phyloP scores from a whole-genome alignment of 768 basidiomycete species.

The Pleurotus tuoliensis region DNA sequence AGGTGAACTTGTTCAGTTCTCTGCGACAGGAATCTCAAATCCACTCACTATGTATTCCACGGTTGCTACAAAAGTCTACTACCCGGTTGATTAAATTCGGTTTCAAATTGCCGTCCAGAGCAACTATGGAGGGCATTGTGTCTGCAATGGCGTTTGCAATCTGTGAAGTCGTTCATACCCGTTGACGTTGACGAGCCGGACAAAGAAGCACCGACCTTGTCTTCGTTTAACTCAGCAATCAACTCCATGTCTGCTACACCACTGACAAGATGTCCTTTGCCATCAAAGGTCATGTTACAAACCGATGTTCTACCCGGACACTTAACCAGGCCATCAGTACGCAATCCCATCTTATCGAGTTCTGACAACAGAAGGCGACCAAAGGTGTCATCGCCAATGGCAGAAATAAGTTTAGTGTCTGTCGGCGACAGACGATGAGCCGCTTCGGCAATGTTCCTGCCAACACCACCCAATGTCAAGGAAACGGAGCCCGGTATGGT shows the following conservation, averaged over 20 bases:
- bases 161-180: conserved; percentile 28
- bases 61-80: conserved; percentile 44
- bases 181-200: neutral
- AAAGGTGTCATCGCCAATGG: conserved; percentile 74
- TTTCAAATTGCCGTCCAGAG: conserved; percentile 74
- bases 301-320: conserved; percentile 58
- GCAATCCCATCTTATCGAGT: conserved; percentile 63
- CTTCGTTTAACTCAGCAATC: conserved; percentile 42
- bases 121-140: conserved; percentile 55
- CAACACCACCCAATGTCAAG: conserved; percentile 84
- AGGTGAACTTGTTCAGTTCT: neutral
- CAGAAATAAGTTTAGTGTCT: conserved; percentile 57
- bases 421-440: conserved; percentile 60
- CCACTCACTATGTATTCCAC: conserved; percentile 54
- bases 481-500: conserved; percentile 78
- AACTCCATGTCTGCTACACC: conserved; percentile 93
- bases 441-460: conserved; percentile 92
- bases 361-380: conserved; percentile 63
- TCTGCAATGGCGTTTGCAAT: conserved; percentile 43
- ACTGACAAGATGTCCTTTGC: conserved; percentile 63
- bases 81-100: conserved; percentile 47
- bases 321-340: conserved; percentile 68
- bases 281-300: conserved; percentile 83
- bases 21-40: conserved; percentile 13
- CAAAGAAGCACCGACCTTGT: conserved; percentile 29